These are phyloP conservation scores for Narthecium ossifragum DNA, from an alignment of 106 monocot genomes.

Conservation along the genomic window DNA sequence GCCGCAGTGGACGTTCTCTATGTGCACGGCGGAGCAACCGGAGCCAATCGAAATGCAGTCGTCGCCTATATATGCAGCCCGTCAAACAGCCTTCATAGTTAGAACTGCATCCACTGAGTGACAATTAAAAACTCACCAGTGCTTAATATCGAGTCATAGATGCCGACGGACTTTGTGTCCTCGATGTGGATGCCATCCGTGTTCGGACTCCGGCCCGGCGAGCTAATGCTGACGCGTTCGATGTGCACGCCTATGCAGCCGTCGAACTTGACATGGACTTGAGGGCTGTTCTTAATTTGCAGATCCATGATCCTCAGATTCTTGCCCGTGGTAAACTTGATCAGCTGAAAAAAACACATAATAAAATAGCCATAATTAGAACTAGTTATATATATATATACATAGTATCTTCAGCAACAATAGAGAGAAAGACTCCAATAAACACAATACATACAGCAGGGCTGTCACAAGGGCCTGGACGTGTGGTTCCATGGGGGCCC, in stretches of 20 bases:
- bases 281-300: conserved; percentile 84
- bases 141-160: conserved; percentile 77
- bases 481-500: conserved; percentile 91
- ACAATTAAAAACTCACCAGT: conserved; percentile 39
- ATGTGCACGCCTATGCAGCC: conserved; percentile 74
- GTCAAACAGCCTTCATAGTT: neutral
- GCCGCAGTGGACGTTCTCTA: conserved; percentile 80
- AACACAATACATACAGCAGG: conserved; percentile 49
- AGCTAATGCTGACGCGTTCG: conserved; percentile 66
- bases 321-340: conserved; percentile 85
- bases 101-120: neutral
- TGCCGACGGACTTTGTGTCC: conserved; percentile 73
- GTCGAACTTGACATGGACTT: conserved; percentile 92
- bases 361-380: neutral
- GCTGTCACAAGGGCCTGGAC: conserved; percentile 88
- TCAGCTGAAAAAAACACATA: conserved; percentile 40
- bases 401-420: too few species aligned
- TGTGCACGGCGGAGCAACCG: conserved; percentile 65
- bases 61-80: conserved; percentile 38
- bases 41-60: conserved; percentile 97
- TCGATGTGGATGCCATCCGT: conserved; percentile 90
- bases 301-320: conserved; percentile 56
- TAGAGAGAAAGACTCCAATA: neutral
- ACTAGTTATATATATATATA: neutral
- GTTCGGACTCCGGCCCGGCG: conserved; percentile 85